Conservation (phyloP, 2,329 filamentous ascomycete genomes). For the Fusarium miscanthi region DNA sequence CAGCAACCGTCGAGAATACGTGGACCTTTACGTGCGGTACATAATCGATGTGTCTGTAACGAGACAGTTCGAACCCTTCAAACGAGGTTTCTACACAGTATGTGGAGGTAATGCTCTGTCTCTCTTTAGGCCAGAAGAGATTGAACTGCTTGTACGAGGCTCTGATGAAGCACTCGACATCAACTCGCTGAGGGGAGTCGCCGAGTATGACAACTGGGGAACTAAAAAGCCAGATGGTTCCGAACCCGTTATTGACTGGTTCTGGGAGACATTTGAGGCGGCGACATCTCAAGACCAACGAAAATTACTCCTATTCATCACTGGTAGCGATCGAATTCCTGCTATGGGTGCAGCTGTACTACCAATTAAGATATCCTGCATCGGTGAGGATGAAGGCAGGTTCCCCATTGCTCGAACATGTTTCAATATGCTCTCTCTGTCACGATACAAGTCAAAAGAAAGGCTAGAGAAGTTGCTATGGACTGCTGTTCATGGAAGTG, state of each 20-base stretch:
- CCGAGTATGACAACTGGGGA: conserved; percentile 85
- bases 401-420: conserved; percentile 91
- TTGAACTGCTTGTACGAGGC: conserved; percentile 86
- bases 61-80: conserved; percentile 92
- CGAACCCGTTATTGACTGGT: conserved; percentile 82
- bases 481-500: conserved; percentile 88
- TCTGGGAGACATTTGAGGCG: conserved; percentile 83
- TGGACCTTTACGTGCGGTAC: conserved; percentile 84
- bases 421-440: conserved; percentile 86
- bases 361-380: conserved; percentile 78
- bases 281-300: conserved; percentile 76
- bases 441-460: conserved; percentile 74
- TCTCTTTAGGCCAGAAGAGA: conserved; percentile 89
- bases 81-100: conserved; percentile 91
- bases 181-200: conserved; percentile 77
- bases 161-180: conserved; percentile 88
- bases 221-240: conserved; percentile 63
- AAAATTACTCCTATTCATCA: conserved; percentile 85
- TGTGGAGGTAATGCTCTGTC: conserved; percentile 89
- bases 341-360: conserved; percentile 86
- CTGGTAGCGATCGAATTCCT: conserved; percentile 89
- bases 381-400: conserved; percentile 78
- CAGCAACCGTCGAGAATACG: conserved; percentile 84
- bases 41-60: conserved; percentile 81
- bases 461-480: conserved; percentile 79